phyloP scores from a whole-genome alignment of 2,329 filamentous ascomycete genomes.

The Aspergillus calidoustus region DNA sequence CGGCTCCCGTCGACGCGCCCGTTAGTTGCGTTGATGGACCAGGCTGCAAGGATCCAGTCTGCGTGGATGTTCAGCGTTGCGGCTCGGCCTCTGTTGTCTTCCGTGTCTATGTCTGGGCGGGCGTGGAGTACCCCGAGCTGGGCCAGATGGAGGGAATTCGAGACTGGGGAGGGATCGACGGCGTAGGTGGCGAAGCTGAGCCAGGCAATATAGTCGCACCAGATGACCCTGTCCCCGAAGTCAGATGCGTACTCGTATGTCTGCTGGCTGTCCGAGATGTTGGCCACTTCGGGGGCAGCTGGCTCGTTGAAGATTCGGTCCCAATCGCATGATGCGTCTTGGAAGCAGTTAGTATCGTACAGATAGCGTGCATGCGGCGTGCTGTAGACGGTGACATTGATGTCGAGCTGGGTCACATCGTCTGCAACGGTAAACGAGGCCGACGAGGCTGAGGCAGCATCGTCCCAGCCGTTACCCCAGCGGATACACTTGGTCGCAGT shows the following conservation, averaged over 20 bases:
- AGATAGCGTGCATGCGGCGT: neutral
- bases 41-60: neutral
- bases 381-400: neutral
- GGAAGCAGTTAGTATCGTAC: neutral
- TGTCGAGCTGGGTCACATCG: too few species aligned
- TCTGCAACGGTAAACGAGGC: neutral
- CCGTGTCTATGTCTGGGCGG: neutral
- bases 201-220: slow-evolving; percentile 2
- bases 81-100: neutral
- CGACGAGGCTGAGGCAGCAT: neutral
- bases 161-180: neutral
- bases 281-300: neutral
- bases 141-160: neutral
- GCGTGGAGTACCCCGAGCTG: neutral
- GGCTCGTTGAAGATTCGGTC: neutral
- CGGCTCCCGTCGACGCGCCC: neutral
- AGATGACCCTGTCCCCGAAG: neutral
- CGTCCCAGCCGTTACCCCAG: neutral
- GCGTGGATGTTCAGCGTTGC: neutral
- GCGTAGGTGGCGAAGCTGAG: slow-evolving; percentile 1
- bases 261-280: neutral
- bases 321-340: neutral
- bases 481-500: neutral
- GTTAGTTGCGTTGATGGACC: neutral
- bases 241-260: neutral